Conservation (phyloP, 352 stramenopile species). For the Phytopythium boreale region DNA sequence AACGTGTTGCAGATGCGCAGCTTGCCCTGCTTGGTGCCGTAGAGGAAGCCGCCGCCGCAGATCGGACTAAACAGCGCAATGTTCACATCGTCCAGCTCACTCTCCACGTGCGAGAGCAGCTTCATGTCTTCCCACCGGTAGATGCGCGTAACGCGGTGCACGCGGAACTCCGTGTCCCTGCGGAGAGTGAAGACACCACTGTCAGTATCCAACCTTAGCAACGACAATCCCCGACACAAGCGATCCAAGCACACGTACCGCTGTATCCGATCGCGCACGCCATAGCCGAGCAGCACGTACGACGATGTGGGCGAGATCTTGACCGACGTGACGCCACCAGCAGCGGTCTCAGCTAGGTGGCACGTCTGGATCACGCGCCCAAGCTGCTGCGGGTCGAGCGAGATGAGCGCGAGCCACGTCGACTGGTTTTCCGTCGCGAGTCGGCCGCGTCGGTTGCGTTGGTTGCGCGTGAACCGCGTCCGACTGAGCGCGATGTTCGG, state of each 20-base stretch:
- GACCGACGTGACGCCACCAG: conserved; percentile 85
- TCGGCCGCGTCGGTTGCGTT: conserved; percentile 65
- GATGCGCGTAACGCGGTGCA: conserved; percentile 84
- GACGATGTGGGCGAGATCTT: conserved; percentile 88
- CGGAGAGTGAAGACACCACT: conserved; percentile 5
- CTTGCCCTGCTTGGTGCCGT: conserved; percentile 97
- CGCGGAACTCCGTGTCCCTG: conserved; percentile 77
- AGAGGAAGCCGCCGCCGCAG: conserved; percentile 96
- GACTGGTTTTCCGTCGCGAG: conserved; percentile 82
- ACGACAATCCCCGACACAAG: neutral
- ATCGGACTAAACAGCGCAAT: conserved; percentile 98
- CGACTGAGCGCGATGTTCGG: conserved; percentile 83
- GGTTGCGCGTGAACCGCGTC: conserved; percentile 70
- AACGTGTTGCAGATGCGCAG: conserved; percentile 87
- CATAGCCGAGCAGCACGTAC: conserved; percentile 84
- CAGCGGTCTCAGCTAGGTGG: conserved; percentile 72
- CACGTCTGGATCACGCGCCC: conserved; percentile 81
- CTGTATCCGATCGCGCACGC: conserved; percentile 81
- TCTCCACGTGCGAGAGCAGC: conserved; percentile 81
- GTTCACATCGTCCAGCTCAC: conserved; percentile 96
- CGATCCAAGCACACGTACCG: conserved; percentile 31
- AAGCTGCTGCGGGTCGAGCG: conserved; percentile 72
- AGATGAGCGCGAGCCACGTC: conserved; percentile 84
- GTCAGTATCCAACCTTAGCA: conserved; percentile 4
- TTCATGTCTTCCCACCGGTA: conserved; percentile 90